These are phyloP conservation scores for Boletus huronensis DNA, from an alignment of 768 basidiomycete species.

Conservation along the genomic window DNA sequence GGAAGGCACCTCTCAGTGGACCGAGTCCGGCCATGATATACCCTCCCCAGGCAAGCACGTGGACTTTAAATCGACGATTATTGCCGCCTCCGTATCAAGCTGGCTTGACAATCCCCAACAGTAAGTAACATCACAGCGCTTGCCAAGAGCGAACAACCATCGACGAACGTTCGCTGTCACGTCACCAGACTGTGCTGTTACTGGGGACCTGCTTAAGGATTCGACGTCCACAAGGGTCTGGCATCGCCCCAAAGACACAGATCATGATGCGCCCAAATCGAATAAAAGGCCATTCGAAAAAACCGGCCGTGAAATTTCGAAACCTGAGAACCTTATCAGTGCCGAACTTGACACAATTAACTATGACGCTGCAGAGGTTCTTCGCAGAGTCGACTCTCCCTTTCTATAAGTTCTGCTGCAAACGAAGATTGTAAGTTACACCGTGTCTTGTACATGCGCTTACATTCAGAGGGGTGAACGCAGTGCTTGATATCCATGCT, in stretches of 20 bases:
- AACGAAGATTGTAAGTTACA: background rate
- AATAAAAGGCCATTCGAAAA: background rate
- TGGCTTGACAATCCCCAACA: background rate
- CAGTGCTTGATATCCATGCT: background rate
- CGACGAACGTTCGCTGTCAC: background rate
- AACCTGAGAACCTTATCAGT: too few species aligned
- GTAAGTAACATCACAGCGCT: background rate
- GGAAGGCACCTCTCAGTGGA: background rate
- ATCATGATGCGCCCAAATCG: background rate
- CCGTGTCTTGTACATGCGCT: too few species aligned
- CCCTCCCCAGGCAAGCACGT: conserved; percentile 9
- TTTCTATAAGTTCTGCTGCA: background rate
- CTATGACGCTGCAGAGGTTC: background rate
- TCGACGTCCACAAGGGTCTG: background rate
- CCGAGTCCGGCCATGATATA: conserved; percentile 8
- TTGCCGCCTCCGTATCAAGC: background rate
- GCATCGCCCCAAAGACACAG: background rate
- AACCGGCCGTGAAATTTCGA: too few species aligned
- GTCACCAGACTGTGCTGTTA: too few species aligned
- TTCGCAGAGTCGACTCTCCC: background rate
- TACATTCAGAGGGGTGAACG: background rate
- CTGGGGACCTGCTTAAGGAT: too few species aligned
- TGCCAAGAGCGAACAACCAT: background rate
- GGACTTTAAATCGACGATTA: background rate
- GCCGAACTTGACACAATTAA: background rate